Conservation (phyloP, 1,139 yeast genomes). For the Meyerozyma guilliermondii region DNA sequence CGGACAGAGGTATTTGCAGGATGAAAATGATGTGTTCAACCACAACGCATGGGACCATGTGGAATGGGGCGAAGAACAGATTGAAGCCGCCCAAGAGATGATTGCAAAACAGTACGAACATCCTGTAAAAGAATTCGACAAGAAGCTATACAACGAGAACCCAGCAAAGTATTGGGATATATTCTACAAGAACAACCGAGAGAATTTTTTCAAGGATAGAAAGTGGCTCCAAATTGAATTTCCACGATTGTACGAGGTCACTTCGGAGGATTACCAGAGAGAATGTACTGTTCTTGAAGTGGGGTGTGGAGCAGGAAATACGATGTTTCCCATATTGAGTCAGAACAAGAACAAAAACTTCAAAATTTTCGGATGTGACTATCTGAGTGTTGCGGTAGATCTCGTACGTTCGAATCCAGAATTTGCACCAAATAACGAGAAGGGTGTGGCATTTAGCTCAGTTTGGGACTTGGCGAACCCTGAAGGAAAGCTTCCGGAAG, state of each 20-base stretch:
- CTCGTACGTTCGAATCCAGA: conserved; percentile 62
- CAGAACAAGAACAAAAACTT: conserved; percentile 79
- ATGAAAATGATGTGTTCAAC: conserved; percentile 78
- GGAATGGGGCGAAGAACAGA: conserved; percentile 94
- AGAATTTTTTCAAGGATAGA: conserved; percentile 92
- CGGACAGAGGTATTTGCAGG: conserved; percentile 75
- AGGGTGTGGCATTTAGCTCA: conserved; percentile 69
- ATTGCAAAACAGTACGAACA: conserved; percentile 69
- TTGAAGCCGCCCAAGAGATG: conserved; percentile 66
- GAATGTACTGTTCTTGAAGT: conserved; percentile 76
- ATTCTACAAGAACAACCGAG: conserved; percentile 84
- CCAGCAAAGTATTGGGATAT: conserved; percentile 97
- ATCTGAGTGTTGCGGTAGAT: conserved; percentile 85
- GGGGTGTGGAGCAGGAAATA: conserved; percentile 99
- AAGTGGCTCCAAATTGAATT: conserved; percentile 96
- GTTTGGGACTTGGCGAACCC: conserved; percentile 95
- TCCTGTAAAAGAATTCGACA: conserved; percentile 87
- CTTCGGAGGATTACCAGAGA: conserved; percentile 61
- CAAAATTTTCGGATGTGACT: conserved; percentile 81
- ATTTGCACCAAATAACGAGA: conserved; percentile 41
- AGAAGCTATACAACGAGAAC: conserved; percentile 66
- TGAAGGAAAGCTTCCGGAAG: conserved; percentile 73
- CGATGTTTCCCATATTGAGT: conserved; percentile 80
- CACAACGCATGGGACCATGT: conserved; percentile 99
- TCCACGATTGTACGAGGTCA: conserved; percentile 76